Evolutionary conservation across 306 rosid species (phyloP).

Genomic region (Boehmeria nivea): DNA sequence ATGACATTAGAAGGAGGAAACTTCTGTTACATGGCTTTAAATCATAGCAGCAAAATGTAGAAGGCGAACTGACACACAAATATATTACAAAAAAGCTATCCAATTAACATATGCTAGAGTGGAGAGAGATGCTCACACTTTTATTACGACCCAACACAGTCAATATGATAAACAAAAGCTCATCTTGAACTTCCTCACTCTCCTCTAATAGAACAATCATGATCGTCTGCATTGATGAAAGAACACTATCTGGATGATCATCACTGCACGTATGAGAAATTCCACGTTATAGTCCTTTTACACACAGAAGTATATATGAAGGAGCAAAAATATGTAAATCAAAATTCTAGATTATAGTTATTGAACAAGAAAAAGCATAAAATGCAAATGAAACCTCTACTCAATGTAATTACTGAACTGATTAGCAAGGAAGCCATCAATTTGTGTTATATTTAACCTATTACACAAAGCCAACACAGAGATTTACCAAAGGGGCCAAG

Average conservation of each 20-base stretch:
- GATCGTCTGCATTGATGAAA: constrained; percentile 90
- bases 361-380: background rate
- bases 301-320: background rate
- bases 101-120: constrained; percentile 18
- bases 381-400: background rate
- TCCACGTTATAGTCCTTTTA: background rate
- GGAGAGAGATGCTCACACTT: constrained; percentile 50
- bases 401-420: too few species aligned
- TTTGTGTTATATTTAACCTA: too few species aligned
- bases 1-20: background rate
- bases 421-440: too few species aligned
- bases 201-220: constrained; percentile 92
- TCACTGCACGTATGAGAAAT: constrained; percentile 49
- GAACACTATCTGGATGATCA: constrained; percentile 89
- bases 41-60: background rate
- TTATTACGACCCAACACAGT: constrained; percentile 73
- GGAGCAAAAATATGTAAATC: background rate
- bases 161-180: constrained; percentile 57
- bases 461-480: too few species aligned
- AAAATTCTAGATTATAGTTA: background rate
- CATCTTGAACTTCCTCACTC: constrained; percentile 83
- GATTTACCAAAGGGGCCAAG: background rate
- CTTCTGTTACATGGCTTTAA: background rate
- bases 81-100: background rate
- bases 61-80: background rate